A percentile compares a stretch with the other conserved stretches of the same genome.
phyloP scores from a whole-genome alignment of 2,329 filamentous ascomycete species.

The Penicillium thymicola region DNA sequence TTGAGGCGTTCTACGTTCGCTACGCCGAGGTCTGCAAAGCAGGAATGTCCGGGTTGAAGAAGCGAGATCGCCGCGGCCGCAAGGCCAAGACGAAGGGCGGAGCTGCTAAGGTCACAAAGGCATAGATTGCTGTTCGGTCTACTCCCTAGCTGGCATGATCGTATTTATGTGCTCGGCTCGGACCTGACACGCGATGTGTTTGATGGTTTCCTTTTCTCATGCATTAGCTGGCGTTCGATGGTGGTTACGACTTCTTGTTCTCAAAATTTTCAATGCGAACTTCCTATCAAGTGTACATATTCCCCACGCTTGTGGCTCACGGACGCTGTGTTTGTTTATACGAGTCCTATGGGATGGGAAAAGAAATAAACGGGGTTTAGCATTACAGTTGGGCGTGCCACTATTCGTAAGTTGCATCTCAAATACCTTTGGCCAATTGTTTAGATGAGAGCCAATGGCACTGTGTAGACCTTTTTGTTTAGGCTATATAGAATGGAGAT shows the following conservation, averaged over 20 bases:
- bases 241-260: conserved; percentile 8
- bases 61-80: conserved; percentile 73
- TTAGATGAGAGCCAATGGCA: not conserved
- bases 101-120: conserved; percentile 33
- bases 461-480: no score
- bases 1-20: conserved; percentile 75
- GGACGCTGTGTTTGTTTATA: conserved; percentile 6
- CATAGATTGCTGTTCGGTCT: conserved; percentile 19
- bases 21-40: conserved; percentile 91
- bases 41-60: conserved; percentile 87
- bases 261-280: conserved; percentile 8
- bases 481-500: not conserved
- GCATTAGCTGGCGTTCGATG: conserved; percentile 28
- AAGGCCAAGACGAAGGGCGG: conserved; percentile 56
- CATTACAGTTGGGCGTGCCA: not conserved
- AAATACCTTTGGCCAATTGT: not conserved
- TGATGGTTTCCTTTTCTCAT: conserved; percentile 14
- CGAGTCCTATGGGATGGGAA: not conserved
- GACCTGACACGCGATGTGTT: not conserved
- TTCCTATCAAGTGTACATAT: conserved; percentile 20
- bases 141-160: not conserved
- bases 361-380: conserved; percentile 1
- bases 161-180: not conserved
- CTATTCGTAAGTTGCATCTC: not conserved
- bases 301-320: conserved; percentile 3